Base-by-base conservation (phyloP, 78 protist genomes). In the Acrasis kona region DNA sequence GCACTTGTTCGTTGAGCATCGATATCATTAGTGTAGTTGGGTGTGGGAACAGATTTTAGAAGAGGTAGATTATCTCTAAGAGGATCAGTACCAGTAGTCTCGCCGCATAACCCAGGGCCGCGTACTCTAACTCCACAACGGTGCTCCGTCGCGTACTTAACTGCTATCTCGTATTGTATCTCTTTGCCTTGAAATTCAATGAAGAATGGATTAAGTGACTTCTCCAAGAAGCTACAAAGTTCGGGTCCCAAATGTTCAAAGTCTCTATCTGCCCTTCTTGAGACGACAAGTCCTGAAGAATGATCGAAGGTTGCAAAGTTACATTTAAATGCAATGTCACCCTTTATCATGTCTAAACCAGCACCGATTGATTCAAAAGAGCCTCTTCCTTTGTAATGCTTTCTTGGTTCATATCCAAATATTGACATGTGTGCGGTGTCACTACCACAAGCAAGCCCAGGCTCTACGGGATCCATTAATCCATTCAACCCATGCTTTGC, bases 381-480 rank as follows among this genome's bases (percentile, higher is more conserved):
- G 32, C 95, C 95, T 12, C 95, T 79, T 34, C 95, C 95, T 10
- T 90, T 41, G 39, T 91, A 91, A 39, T 82, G 83, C 32, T 34
- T 57, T 32, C 89, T 39, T 10, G 95, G 95, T 6, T 82, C 77
- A 66, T 91, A 91, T 27, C 95, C 95, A 10, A 91, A 77, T 19
- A 91, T 76, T 34, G 82, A 70, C 27, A 91, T 71, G 77, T 91
- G 95, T n/a, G 95, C 95, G 2, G 95, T 91, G 58, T 91, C 95
- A 58, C 86, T 76, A 10, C 95, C 95, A 65, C 95, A 91, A 34
- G 93, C 91, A 27, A 77, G 71, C 0, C 95, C 95, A 30, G 95
- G 90, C 67, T 83, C 91, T 0, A 89, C 89, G 1, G 93, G 89
- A 32, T 89, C 93, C 80, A 89, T 61, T 36, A 76, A 30, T 27